phyloP scores from a whole-genome alignment of 805 yeast species.

The Naumovozyma baii region DNA sequence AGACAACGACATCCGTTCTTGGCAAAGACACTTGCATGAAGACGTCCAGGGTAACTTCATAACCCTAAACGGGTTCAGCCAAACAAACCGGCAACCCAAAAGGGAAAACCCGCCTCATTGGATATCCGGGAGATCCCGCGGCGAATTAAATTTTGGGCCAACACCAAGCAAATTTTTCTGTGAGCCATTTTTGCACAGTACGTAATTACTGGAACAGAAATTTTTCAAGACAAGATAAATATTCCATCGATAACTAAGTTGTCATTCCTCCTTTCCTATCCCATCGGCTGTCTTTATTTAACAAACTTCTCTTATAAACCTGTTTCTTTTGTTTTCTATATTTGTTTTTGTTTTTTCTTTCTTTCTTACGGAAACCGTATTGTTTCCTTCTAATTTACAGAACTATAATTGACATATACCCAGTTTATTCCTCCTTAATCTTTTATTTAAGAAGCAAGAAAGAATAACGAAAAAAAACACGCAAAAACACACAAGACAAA shows the following conservation, averaged over 20 bases:
- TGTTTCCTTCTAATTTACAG: neutral
- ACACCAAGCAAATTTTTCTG: neutral
- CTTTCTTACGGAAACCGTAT: neutral
- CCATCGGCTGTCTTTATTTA: neutral
- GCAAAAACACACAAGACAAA: no score
- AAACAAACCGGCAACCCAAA: no score
- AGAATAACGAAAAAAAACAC: neutral
- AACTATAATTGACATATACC: neutral
- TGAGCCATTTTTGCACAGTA: slow-evolving; percentile 1
- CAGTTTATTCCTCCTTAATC: neutral
- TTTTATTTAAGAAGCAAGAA: neutral
- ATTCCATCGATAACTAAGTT: no score
- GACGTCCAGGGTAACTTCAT: neutral
- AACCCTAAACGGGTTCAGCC: neutral
- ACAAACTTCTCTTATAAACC: neutral
- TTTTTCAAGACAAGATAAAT: no score
- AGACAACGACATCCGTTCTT: no score
- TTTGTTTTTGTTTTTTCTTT: neutral
- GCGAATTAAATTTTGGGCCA: neutral
- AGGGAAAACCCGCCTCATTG: neutral
- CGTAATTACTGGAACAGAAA: no score
- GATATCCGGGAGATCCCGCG: neutral
- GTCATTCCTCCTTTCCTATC: no score
- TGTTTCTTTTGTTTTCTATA: neutral
- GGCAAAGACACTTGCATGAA: neutral